These are phyloP conservation scores for Phymatotrichopsis omnivora DNA, from an alignment of 2,329 filamentous ascomycete genomes.

Conservation along the genomic window DNA sequence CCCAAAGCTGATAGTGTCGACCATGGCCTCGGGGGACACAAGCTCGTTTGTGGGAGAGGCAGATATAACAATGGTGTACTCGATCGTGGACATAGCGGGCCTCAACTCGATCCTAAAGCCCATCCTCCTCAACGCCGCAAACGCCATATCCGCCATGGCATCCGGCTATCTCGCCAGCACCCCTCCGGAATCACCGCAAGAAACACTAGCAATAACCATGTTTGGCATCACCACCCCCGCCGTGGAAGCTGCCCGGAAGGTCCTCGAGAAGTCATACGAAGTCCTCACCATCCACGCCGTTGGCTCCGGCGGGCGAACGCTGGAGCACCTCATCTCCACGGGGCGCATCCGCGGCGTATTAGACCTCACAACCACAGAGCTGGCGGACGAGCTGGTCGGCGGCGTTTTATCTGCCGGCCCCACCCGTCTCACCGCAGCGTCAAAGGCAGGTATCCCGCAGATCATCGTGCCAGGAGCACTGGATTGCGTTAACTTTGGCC, in stretches of 20 bases:
- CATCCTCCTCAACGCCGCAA: conserved; percentile 53
- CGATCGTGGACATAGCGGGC: conserved; percentile 60
- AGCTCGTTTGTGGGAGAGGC: conserved; percentile 55
- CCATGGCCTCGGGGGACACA: conserved; percentile 57
- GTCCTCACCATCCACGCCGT: conserved; percentile 61
- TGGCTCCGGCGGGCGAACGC: conserved; percentile 55
- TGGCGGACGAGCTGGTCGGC: conserved; percentile 53
- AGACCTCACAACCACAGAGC: conserved; percentile 62
- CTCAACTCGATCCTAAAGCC: conserved; percentile 49
- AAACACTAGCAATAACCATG: conserved; percentile 57
- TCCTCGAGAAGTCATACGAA: conserved; percentile 40
- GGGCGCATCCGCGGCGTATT: conserved; percentile 53
- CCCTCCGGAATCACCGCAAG: conserved; percentile 32
- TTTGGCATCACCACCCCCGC: conserved; percentile 63
- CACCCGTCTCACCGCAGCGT: conserved; percentile 48
- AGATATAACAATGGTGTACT: conserved; percentile 61
- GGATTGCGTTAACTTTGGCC: conserved; percentile 50
- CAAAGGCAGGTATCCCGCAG: conserved; percentile 48
- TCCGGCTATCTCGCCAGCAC: conserved; percentile 17
- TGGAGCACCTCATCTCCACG: conserved; percentile 54
- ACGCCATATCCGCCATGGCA: conserved; percentile 51
- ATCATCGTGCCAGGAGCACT: conserved; percentile 43
- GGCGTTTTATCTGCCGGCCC: conserved; percentile 53
- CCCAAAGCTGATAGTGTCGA: conserved; percentile 61
- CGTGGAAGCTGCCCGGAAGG: conserved; percentile 45